Evolutionary conservation across 495 filamentous ascomycete genomes (phyloP).

Genomic region (Talaromyces thailandensis): DNA sequence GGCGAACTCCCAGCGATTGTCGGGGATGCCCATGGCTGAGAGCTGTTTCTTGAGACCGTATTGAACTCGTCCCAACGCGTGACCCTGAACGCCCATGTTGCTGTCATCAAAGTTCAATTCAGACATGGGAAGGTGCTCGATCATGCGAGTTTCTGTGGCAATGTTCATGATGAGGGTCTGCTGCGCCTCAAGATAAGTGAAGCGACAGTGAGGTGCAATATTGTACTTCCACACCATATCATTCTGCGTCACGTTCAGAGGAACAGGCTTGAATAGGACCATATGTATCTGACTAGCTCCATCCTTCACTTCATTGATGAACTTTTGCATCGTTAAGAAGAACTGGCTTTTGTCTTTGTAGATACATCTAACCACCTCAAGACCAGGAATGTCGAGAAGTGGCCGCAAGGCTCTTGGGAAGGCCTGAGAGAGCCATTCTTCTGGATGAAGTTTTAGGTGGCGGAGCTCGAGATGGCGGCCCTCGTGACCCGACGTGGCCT

Average conservation of each 20-base stretch:
- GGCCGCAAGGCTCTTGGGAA: background rate
- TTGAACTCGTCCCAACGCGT: background rate
- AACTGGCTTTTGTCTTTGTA: background rate
- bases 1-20: background rate
- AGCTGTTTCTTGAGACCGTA: background rate
- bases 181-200: slow-evolving; percentile 1
- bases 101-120: background rate
- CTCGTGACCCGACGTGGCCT: no score
- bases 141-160: background rate
- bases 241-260: background rate
- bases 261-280: background rate
- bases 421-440: background rate
- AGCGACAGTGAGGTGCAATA: slow-evolving; percentile 3
- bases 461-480: background rate
- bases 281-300: background rate
- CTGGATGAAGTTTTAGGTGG: background rate
- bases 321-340: background rate
- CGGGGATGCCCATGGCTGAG: background rate
- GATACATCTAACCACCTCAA: background rate
- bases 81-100: background rate
- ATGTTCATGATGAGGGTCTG: background rate
- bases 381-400: background rate
- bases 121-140: background rate
- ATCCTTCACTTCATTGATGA: background rate
- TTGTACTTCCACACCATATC: background rate